Base-by-base conservation (phyloP, 2,329 filamentous ascomycete genomes). In the Biscogniauxia marginata region DNA sequence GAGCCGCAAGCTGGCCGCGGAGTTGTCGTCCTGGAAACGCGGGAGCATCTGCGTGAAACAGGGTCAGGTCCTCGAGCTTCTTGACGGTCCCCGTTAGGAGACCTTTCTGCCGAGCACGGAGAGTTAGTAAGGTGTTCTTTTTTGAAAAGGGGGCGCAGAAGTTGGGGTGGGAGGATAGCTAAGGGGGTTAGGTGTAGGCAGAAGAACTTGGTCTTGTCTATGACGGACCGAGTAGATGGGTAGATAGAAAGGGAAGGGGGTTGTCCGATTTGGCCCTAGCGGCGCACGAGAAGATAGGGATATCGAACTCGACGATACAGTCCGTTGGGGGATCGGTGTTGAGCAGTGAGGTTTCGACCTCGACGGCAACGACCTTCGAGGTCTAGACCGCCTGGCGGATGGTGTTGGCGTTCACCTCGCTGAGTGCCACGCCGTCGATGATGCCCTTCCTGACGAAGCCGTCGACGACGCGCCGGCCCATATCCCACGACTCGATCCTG, bases 261-360 rank as follows among this genome's bases (percentile, higher is more conserved):
- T 16, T 19, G 47, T 24, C 9, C 21, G 13, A 55, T 50, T 53
- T 49, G 56, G 54, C n/a, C 82, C 79, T 1, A 85, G 73, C 2
- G 83, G 82, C 20, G 62, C 59, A 85, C 0, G 79, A 80, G 5
- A 84, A 68, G 45, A 86, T 75, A 0, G 82, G 78, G 46, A 86
- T 85, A 8, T 73, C 74, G 3, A 82, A 69, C 64, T 85, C 79
- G 1, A 58, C 65, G 56, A 76, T 63, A 1, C 74, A 71, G 23
- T 70, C 64, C 16, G 59, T 56, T 22, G 68, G 58, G n/a, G 66
- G 63, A 9, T 71, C 67, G 6, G 64, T 68, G 7, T 60, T 7
- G 61, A 66, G 73, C 19, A 73, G 62, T 8, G 67, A 71, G 23
- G 73, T 63, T 52, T 76, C 74, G 18, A 71, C 62, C 55, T 75